Evolutionary conservation across 2,329 filamentous ascomycete species (phyloP).

Genomic region (Emericellopsis cladophorae): DNA sequence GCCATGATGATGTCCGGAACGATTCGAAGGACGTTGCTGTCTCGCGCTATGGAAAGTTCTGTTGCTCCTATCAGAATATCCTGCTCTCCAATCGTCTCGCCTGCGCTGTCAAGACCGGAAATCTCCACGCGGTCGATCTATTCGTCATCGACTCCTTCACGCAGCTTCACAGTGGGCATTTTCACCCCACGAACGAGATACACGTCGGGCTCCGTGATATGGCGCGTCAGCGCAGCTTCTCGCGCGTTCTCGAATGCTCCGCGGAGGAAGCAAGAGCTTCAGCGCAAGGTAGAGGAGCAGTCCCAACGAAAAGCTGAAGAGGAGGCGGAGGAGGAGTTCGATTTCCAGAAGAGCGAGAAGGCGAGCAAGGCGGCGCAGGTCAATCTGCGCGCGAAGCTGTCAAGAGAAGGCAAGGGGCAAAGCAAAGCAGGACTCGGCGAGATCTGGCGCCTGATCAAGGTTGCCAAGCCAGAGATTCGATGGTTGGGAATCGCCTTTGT

Average conservation of each 20-base stretch:
- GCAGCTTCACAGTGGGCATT: no score
- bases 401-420: conserved; percentile 59
- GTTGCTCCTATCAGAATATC: conserved; percentile 8
- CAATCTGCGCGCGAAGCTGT: conserved; percentile 77
- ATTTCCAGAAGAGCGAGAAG: conserved; percentile 62
- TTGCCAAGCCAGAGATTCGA: conserved; percentile 73
- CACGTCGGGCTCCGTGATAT: not conserved
- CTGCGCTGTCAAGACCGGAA: no score
- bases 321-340: conserved; percentile 25
- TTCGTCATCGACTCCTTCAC: not conserved
- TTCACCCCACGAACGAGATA: no score
- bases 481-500: conserved; percentile 70
- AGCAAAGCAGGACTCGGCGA: conserved; percentile 55
- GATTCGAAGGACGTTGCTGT: conserved; percentile 33
- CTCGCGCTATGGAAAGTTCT: conserved; percentile 16
- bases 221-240: conserved; percentile 4
- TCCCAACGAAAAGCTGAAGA: conserved; percentile 15
- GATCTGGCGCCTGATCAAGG: conserved; percentile 76
- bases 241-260: conserved; percentile 17
- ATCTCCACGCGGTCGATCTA: not conserved
- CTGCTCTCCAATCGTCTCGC: not conserved
- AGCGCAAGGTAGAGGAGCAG: conserved; percentile 13
- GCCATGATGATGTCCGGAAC: conserved; percentile 33
- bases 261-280: conserved; percentile 9
- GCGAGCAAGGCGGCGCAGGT: conserved; percentile 78